phyloP scores from a whole-genome alignment of 1,139 yeast species.

The Wickerhamomyces sp. region DNA sequence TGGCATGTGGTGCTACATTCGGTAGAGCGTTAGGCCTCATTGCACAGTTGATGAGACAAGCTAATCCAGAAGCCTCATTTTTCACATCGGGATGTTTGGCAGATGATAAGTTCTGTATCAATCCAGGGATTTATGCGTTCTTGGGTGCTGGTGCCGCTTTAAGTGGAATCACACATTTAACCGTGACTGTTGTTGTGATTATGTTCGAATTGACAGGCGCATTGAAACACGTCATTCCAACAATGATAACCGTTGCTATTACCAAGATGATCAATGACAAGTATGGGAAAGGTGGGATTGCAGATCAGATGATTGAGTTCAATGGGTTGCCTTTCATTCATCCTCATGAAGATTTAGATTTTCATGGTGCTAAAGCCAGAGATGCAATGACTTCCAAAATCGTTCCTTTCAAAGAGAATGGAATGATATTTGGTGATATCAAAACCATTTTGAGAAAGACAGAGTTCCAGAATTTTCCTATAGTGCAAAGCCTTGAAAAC shows the following conservation, averaged over 20 bases:
- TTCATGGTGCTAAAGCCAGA: conserved; percentile 46
- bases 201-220: conserved; percentile 98
- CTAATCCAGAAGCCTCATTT: conserved; percentile 34
- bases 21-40: conserved; percentile 75
- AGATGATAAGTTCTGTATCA: conserved; percentile 51
- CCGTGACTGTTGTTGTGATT: conserved; percentile 88
- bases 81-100: conserved; percentile 42
- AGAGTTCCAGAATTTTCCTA: conserved; percentile 51
- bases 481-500: conserved; percentile 30
- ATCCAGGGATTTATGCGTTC: conserved; percentile 92
- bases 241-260: conserved; percentile 94
- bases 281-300: conserved; percentile 84
- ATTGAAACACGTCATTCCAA: conserved; percentile 79
- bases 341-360: conserved; percentile 55
- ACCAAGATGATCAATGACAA: conserved; percentile 73
- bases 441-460: conserved; percentile 33
- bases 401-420: conserved; percentile 42
- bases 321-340: conserved; percentile 88
- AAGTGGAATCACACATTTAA: conserved; percentile 88
- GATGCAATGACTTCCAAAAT: conserved; percentile 63
- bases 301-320: conserved; percentile 88
- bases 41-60: conserved; percentile 51
- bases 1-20: conserved; percentile 64
- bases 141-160: conserved; percentile 97
- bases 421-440: conserved; percentile 28